A percentile compares a stretch with the other conserved stretches of the same genome.
phyloP scores from a whole-genome alignment of 495 filamentous ascomycete species.

The Zalerion maritima region DNA sequence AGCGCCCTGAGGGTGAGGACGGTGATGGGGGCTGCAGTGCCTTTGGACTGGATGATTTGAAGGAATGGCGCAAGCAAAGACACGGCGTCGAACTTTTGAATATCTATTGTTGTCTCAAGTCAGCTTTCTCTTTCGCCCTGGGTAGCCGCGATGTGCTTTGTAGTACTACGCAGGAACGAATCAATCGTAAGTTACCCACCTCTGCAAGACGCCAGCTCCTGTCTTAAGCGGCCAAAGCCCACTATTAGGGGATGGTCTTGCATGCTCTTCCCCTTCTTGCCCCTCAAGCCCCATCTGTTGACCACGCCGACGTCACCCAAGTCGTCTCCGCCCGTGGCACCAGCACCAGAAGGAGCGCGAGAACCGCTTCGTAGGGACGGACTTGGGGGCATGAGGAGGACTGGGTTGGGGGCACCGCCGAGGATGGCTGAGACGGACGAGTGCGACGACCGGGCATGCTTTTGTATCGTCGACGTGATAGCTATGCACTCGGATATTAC shows the following conservation, averaged over 20 bases:
- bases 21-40: constrained; percentile 90
- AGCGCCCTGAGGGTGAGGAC: constrained; percentile 89
- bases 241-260: constrained; percentile 96
- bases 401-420: constrained; percentile 52
- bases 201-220: constrained; percentile 82
- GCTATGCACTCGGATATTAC: constrained; percentile 98
- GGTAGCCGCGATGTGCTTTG: no score
- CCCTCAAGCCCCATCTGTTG: constrained; percentile 74
- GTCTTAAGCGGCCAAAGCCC: constrained; percentile 79
- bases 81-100: constrained; percentile 76
- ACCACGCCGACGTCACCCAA: constrained; percentile 27
- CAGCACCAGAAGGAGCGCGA: constrained; percentile 6
- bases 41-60: constrained; percentile 91
- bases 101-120: constrained; percentile 46
- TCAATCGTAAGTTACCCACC: constrained; percentile 39
- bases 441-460: constrained; percentile 91
- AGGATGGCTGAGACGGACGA: constrained; percentile 94
- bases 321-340: constrained; percentile 10
- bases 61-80: constrained; percentile 88
- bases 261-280: constrained; percentile 96
- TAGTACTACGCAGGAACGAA: no score
- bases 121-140: no score
- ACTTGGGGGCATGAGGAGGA: constrained; percentile 31
- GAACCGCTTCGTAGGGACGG: constrained; percentile 18
- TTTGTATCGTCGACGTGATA: constrained; percentile 95